Base-by-base conservation (phyloP, 768 basidiomycete genomes). In the Hericium coralloides region DNA sequence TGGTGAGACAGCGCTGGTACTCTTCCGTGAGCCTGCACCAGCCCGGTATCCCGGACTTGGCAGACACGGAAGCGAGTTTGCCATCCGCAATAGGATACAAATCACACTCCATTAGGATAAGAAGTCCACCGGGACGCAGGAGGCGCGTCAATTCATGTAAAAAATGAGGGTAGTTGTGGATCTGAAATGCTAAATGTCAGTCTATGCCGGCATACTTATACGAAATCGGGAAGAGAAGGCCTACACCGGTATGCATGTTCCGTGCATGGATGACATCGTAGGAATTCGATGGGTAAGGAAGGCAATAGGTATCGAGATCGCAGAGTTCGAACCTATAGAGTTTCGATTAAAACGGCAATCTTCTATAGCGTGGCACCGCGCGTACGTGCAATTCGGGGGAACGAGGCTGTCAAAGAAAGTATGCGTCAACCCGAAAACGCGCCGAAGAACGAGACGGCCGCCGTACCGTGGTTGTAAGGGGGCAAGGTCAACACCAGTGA, bases 201-300 rank as follows among this genome's bases (percentile, higher is more conserved):
- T 12, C 0, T 14, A 49, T 12, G 45, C 20, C 12, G 18, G 51
- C 25, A 31, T 57, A 58, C 53, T 55, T 37, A 50, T 9, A 38
- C 26, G 54, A 52, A 52, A 56, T 12, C 52, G 53, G n/a, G 45
- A 57, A 60, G 47, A 43, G 50, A 49, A 54, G 55, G 69, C 82
- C 67, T 66, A 85, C 83, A 55, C 86, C 85, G 25, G 77, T 80
- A 63, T 86, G 83, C 66, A 87, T 76, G 38, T 77, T 84, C 54
- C 86, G 80, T 39, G 83, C 84, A 64, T 88, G 86, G 48, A 88
- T 76, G 61, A 88, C 71, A 66, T 88, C 83, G 61, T 87, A 88
- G 49, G 82, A 73, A 37, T 70, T 73, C 64, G 79, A 77, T 20
- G 80, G 80, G 65, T 86, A 88, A 14, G 86, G 86, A 38, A 88